Evolutionary conservation across 441 rosid genomes (phyloP).

Genomic region (Brassica balearica): DNA sequence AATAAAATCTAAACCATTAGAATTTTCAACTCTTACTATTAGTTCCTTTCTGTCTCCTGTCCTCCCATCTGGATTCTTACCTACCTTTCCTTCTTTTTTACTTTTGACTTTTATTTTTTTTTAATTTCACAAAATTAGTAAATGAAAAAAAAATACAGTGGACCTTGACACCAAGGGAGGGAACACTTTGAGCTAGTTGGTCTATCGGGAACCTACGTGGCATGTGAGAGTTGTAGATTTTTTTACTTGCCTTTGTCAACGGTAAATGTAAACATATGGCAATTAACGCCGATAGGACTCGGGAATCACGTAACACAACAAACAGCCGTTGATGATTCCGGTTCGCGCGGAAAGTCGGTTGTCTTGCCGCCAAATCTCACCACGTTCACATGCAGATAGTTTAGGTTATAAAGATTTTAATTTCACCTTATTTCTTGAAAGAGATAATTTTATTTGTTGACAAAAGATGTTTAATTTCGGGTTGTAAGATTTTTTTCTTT

Average conservation of each 20-base stretch:
- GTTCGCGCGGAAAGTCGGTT: conserved; percentile 32
- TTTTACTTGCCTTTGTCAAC: conserved; percentile 14
- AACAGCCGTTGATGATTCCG: conserved; percentile 33
- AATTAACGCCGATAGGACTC: conserved; percentile 13
- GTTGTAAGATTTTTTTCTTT: not conserved
- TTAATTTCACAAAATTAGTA: not conserved
- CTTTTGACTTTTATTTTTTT: not conserved
- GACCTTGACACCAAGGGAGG: not conserved
- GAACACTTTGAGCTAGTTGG: conserved; percentile 12
- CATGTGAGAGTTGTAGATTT: conserved; percentile 10
- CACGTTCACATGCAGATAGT: conserved; percentile 26
- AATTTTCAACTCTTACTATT: conserved; percentile 15
- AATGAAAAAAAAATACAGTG: not conserved
- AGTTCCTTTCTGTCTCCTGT: conserved; percentile 37
- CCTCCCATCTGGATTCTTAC: conserved; percentile 15
- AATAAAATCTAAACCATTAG: conserved; percentile 30
- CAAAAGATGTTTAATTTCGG: not conserved
- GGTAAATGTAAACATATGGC: conserved; percentile 1
- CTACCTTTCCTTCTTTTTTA: conserved; percentile 7
- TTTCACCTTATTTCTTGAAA: not conserved
- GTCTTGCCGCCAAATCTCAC: conserved; percentile 29
- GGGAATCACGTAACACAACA: not conserved
- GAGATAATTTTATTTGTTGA: not conserved
- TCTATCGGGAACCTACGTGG: conserved; percentile 31
- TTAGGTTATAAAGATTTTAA: not conserved